Conservation (phyloP, 2,329 filamentous ascomycete species). For the Aspergillus eucalypticola region DNA sequence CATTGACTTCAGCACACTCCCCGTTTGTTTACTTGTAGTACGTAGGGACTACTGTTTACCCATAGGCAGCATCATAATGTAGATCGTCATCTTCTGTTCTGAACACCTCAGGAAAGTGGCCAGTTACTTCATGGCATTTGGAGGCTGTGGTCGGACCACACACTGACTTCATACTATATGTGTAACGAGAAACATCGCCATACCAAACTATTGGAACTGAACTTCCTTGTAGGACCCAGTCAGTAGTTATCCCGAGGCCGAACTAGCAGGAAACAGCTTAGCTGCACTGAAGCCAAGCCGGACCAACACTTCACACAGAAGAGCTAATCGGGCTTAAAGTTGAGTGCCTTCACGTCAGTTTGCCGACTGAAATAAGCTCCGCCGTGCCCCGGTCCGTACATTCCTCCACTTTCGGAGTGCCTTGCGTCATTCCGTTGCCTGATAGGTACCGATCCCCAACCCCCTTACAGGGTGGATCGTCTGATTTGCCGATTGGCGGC, state of each 20-base stretch:
- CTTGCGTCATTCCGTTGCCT: slow-evolving; percentile 15
- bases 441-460: background rate
- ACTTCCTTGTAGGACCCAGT: background rate
- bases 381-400: background rate
- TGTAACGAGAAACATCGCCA: background rate
- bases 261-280: slow-evolving; percentile 2
- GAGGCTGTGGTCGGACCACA: background rate
- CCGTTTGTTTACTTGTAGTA: background rate
- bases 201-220: background rate
- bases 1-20: background rate
- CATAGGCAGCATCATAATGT: background rate
- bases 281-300: slow-evolving; percentile 9
- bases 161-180: background rate
- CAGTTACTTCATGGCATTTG: background rate
- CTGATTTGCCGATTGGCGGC: slow-evolving; percentile 6
- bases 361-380: slow-evolving; percentile 8
- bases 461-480: slow-evolving; percentile 9
- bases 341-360: slow-evolving; percentile 6
- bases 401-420: slow-evolving; percentile 1
- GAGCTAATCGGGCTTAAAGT: slow-evolving; percentile 15
- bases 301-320: slow-evolving; percentile 1
- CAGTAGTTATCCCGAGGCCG: background rate
- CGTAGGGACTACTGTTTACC: background rate
- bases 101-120: background rate
- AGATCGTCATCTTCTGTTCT: background rate